A percentile compares a stretch with the other conserved stretches of the same genome.
Conservation (phyloP, 2,329 filamentous ascomycete genomes). For the Chaetomiaceae sp. region DNA sequence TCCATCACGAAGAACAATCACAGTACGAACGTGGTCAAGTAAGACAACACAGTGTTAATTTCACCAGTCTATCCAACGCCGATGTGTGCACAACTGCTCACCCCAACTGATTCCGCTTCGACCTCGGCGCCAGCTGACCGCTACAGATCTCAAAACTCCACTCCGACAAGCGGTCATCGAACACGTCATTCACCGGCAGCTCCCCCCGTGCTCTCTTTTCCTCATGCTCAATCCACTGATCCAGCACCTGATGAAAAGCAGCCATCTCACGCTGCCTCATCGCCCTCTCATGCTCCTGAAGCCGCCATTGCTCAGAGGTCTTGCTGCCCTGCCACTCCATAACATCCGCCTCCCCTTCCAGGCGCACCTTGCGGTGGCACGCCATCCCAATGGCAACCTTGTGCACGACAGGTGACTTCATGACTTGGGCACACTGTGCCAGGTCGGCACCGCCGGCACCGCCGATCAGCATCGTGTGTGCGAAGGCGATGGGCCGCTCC, state of each 20-base stretch:
- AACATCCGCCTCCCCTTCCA: not conserved
- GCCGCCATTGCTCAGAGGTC: too few species aligned
- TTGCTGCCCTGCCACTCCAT: not conserved
- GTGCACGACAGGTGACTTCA: not conserved
- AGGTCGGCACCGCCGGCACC: not conserved
- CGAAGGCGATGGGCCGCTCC: not conserved
- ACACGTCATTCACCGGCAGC: not conserved
- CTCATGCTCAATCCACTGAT: not conserved
- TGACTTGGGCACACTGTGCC: not conserved
- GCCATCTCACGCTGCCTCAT: not conserved
- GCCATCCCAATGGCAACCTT: not conserved
- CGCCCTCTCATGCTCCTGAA: not conserved
- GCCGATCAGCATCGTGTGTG: not conserved
- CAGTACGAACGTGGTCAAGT: too few species aligned
- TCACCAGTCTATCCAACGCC: too few species aligned
- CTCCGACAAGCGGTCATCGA: too few species aligned
- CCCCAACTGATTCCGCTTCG: too few species aligned
- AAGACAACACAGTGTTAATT: too few species aligned
- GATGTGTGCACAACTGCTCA: too few species aligned
- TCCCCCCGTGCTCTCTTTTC: not conserved
- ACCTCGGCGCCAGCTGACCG: too few species aligned
- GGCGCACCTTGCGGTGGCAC: not conserved
- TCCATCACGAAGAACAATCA: too few species aligned
- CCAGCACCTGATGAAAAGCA: not conserved
- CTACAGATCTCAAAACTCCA: too few species aligned